Evolutionary conservation across 495 filamentous ascomycete species (phyloP).

Genomic region (Aspergillus coremiiformis): DNA sequence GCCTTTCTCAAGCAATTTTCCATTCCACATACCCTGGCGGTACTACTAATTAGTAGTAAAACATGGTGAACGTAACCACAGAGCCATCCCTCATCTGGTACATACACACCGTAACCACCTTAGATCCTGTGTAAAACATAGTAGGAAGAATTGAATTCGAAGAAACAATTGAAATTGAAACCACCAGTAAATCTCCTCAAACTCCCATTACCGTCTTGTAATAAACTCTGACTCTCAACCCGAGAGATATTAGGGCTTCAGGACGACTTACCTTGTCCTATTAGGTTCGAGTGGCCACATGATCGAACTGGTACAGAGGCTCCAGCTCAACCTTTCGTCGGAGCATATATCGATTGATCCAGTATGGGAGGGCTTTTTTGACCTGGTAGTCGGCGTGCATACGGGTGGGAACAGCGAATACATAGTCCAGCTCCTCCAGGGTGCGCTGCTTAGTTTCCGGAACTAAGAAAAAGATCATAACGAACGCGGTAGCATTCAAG

Average conservation of each 20-base stretch:
- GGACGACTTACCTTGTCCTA: not conserved
- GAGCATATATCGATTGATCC: constrained; percentile 60
- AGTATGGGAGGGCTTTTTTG: constrained; percentile 58
- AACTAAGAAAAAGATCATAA: constrained; percentile 67
- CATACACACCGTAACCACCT: not conserved
- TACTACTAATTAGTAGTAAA: too few species aligned
- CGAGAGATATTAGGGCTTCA: not conserved
- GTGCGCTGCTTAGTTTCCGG: constrained; percentile 76
- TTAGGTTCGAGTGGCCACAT: constrained; percentile 9
- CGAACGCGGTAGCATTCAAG: constrained; percentile 60
- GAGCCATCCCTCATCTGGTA: not conserved
- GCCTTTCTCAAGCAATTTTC: too few species aligned
- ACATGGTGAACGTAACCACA: not conserved
- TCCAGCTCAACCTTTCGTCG: constrained; percentile 45
- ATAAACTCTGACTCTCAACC: not conserved
- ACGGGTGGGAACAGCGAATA: constrained; percentile 65
- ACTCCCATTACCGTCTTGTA: not conserved
- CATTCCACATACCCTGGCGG: not conserved
- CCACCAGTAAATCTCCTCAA: not conserved
- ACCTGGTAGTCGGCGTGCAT: constrained; percentile 60
- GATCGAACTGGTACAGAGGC: constrained; percentile 59
- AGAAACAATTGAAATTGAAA: not conserved
- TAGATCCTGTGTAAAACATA: not conserved
- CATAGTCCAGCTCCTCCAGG: constrained; percentile 78
- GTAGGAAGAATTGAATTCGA: too few species aligned